Base-by-base conservation (phyloP, 2,329 filamentous ascomycete genomes). In the Alternaria solani region DNA sequence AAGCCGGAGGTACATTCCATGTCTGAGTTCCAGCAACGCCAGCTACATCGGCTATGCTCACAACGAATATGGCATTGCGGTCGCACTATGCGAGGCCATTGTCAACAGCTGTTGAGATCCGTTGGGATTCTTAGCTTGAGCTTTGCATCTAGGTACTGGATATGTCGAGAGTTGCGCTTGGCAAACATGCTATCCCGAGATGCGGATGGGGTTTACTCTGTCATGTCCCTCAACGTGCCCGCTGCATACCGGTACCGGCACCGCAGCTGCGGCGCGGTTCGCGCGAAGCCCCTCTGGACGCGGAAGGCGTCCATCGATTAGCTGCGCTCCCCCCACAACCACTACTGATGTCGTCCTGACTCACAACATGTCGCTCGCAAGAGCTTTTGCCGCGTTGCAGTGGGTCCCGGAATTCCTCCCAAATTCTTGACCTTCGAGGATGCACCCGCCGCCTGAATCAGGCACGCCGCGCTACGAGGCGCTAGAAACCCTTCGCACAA, bases 401-500 rank as follows among this genome's bases (percentile, higher is more conserved):
- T 60, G 41, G 49, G 41, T 23, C 18, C 26, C 5, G 18, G 1
- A 32, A 53, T 30, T 23, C 23, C 25, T 38, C 16, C 48, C 46
- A 26, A 46, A n/a, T 52, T 49, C 34, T 12, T 57, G 55, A 51
- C 28, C 49, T 43, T 26, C 18, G 18, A 57, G 12, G 48, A 41
- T 52, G 42, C 32, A 36, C n/a, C 47, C 41, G 42, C 36, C 43
- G n/a, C 41, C n/a, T 49, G 32, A 56, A 47, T 52, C 52, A 56
- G 39, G 38, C 30, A 14, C n/a, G 8, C 32, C 28, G 46, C 41
- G 51, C 28, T 36, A 43, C 8, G 39, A 7, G 36, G 38, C 60
- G 36, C 56, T 62, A 59, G 30, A 16, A 48, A 38, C 20, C 39
- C 38, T 53, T 51, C 30, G 14, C 36, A 36, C 39, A 26, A 36